These are phyloP conservation scores for Apiotrichum porosum DNA, from an alignment of 1,284 basidiomycete genomes.

Conservation along the genomic window DNA sequence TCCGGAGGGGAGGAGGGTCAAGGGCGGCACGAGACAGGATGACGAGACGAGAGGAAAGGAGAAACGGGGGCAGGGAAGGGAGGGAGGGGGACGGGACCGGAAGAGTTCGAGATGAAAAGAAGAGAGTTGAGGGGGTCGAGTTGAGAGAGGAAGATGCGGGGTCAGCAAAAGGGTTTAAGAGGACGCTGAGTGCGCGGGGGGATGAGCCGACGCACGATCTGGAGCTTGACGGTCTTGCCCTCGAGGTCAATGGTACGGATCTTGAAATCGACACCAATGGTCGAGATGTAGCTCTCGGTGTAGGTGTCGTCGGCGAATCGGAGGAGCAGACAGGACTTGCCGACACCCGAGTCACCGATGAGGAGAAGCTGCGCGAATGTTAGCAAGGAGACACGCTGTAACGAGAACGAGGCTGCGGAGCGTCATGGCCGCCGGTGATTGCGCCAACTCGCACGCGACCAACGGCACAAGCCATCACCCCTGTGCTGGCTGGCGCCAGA, in stretches of 20 bases:
- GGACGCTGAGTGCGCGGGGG: constrained; percentile 26
- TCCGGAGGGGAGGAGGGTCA: constrained; percentile 1
- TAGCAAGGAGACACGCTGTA: not conserved
- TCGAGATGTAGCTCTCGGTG: constrained; percentile 98
- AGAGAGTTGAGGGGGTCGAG: constrained; percentile 7
- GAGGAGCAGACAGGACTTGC: constrained; percentile 93
- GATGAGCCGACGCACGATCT: constrained; percentile 75
- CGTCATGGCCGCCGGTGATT: not conserved
- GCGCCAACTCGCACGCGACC: no score
- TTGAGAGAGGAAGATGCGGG: constrained; percentile 12
- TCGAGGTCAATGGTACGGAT: constrained; percentile 99
- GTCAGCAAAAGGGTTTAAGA: constrained; percentile 20
- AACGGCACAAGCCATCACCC: no score
- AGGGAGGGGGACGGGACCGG: not conserved
- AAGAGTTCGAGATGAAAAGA: not conserved
- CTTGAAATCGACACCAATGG: constrained; percentile 99
- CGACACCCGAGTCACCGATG: constrained; percentile 83
- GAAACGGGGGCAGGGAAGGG: not conserved
- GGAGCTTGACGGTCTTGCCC: constrained; percentile 98
- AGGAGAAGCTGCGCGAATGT: constrained; percentile 56
- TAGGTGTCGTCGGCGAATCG: constrained; percentile 99
- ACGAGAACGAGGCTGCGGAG: no score
- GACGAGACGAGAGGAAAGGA: not conserved
- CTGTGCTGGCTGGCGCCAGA: no score
- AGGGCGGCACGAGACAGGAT: constrained; percentile 1